A percentile compares a stretch with the other conserved stretches of the same genome.
Conservation (phyloP, 371 early-diverging fungal genomes). For the Lichtheimia corymbifera region DNA sequence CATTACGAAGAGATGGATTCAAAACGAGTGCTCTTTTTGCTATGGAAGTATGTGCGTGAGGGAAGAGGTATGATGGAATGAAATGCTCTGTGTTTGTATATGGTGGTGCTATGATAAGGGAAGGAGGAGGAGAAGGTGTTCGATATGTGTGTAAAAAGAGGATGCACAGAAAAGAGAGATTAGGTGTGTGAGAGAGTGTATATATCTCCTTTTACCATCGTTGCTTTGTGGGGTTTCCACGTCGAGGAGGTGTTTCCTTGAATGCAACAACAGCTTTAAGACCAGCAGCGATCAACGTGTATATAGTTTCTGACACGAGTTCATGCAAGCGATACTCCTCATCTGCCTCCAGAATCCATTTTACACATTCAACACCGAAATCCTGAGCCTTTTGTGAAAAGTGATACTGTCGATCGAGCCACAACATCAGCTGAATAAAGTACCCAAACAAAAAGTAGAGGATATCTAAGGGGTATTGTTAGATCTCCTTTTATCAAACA, state of each 20-base stretch:
- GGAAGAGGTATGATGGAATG: no score
- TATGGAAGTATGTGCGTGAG: no score
- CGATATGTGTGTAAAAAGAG: no score
- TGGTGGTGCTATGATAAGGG: no score
- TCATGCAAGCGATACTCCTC: conserved; percentile 65
- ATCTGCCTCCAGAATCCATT: conserved; percentile 55
- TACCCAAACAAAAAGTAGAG: conserved; percentile 41
- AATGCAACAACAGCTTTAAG: conserved; percentile 67
- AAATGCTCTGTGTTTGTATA: no score
- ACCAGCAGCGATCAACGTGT: conserved; percentile 55
- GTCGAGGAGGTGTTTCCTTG: conserved; percentile 50
- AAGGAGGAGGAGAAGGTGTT: no score
- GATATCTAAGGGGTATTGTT: conserved; percentile 18
- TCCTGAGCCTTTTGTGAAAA: conserved; percentile 53
- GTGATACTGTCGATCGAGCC: conserved; percentile 56
- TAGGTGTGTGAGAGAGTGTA: no score
- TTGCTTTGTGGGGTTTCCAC: background rate
- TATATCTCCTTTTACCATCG: background rate
- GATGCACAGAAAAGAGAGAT: no score
- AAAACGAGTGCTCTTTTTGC: no score
- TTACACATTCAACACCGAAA: conserved; percentile 50
- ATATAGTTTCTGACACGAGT: conserved; percentile 54
- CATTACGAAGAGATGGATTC: no score
- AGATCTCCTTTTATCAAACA: no score
- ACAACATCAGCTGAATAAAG: conserved; percentile 43